phyloP scores from a whole-genome alignment of 1,284 basidiomycete genomes.

The Bondarzewia mesenterica region DNA sequence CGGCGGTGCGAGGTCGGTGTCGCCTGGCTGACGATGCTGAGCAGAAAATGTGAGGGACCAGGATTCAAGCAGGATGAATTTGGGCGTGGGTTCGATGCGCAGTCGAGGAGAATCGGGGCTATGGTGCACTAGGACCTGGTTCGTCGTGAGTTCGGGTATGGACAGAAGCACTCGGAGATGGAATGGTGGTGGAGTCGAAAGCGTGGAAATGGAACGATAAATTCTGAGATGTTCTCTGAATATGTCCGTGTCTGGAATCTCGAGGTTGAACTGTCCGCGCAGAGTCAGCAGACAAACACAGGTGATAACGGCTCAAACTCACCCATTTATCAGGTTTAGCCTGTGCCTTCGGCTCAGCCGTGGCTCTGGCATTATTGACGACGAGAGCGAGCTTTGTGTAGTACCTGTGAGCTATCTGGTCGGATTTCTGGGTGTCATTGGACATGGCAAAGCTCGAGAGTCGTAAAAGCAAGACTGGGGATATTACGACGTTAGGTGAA shows the following conservation, averaged over 20 bases:
- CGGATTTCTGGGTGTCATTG: conserved; percentile 62
- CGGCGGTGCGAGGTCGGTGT: conserved; percentile 51
- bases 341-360: conserved; percentile 31
- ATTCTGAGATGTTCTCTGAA: conserved; percentile 54
- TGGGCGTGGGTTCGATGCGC: conserved; percentile 59
- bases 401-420: conserved; percentile 75
- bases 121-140: conserved; percentile 63
- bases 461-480: neutral
- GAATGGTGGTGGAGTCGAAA: conserved; percentile 37
- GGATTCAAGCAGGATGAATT: conserved; percentile 64
- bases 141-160: conserved; percentile 57
- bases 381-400: conserved; percentile 72
- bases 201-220: conserved; percentile 53
- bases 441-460: conserved; percentile 24
- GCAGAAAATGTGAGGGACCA: conserved; percentile 52
- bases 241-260: conserved; percentile 59
- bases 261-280: conserved; percentile 63
- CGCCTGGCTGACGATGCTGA: no score
- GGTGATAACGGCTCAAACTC: conserved; percentile 19
- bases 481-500: no score
- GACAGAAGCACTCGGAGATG: conserved; percentile 62
- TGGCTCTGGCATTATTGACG: conserved; percentile 60
- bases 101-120: conserved; percentile 48
- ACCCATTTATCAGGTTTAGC: conserved; percentile 74
- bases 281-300: neutral